Conservation (phyloP, 2,329 filamentous ascomycete species). For the Botrytis galanthina region DNA sequence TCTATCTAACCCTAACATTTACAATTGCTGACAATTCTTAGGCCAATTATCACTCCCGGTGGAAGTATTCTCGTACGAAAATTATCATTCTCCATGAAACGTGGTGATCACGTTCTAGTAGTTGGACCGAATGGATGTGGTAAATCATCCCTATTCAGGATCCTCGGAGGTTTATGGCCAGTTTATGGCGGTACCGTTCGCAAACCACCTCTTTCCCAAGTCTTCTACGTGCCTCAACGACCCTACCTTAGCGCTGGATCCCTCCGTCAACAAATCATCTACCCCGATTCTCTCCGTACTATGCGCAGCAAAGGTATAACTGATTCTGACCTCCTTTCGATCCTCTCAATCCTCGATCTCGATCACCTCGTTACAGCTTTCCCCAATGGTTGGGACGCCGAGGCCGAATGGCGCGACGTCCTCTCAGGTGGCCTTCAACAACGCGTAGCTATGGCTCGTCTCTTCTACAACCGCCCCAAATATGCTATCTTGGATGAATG, state of each 20-base stretch:
- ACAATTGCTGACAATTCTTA: slow-evolving; percentile 35
- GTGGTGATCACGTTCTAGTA: slow-evolving; percentile 84
- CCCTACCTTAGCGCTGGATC: slow-evolving; percentile 90
- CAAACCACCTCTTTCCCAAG: slow-evolving; percentile 87
- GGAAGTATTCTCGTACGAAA: slow-evolving; percentile 86
- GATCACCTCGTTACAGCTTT: slow-evolving; percentile 78
- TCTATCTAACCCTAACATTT: slow-evolving; percentile 26
- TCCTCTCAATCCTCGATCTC: slow-evolving; percentile 78
- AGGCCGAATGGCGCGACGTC: slow-evolving; percentile 95
- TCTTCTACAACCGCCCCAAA: slow-evolving; percentile 89
- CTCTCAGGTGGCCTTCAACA: slow-evolving; percentile 92
- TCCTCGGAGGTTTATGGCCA: slow-evolving; percentile 93
- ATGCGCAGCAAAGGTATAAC: slow-evolving; percentile 84
- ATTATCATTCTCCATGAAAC: slow-evolving; percentile 81
- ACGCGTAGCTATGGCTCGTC: slow-evolving; percentile 90
- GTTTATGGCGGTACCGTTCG: slow-evolving; percentile 93
- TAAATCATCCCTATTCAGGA: slow-evolving; percentile 93
- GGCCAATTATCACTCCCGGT: slow-evolving; percentile 92
- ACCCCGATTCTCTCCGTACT: slow-evolving; percentile 83
- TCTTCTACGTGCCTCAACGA: slow-evolving; percentile 97
- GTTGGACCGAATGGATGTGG: slow-evolving; percentile 97
- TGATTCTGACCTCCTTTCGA: slow-evolving; percentile 73
- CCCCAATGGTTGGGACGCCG: slow-evolving; percentile 79
- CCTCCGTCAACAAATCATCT: slow-evolving; percentile 94
- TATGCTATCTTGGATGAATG: slow-evolving; percentile 98